These are phyloP conservation scores for Sugiyamaella mastotermitis DNA, from an alignment of 805 yeast species.

Conservation along the genomic window DNA sequence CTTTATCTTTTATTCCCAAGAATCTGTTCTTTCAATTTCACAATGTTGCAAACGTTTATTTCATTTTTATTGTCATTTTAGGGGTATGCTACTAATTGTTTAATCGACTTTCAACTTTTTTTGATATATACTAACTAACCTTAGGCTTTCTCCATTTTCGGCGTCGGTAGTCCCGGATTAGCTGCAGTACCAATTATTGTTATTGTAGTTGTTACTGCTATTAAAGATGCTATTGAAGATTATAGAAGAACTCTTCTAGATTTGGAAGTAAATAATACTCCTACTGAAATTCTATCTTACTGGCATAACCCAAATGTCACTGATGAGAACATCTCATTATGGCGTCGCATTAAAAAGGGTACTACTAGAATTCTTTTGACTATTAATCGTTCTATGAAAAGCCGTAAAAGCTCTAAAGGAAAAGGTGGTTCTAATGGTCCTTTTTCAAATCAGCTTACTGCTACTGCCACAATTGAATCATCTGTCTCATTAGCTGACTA, in stretches of 20 bases:
- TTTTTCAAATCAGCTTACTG: constrained; percentile 12
- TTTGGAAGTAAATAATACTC: constrained; percentile 62
- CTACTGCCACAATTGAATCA: constrained; percentile 20
- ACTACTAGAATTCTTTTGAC: constrained; percentile 31
- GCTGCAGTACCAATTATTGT: constrained; percentile 80
- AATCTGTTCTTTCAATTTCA: constrained; percentile 74
- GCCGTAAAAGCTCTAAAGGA: constrained; percentile 8
- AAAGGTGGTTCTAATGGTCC: not conserved
- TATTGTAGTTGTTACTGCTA: constrained; percentile 66
- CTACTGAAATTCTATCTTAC: constrained; percentile 55
- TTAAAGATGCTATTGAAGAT: constrained; percentile 78
- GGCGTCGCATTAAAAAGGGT: constrained; percentile 68
- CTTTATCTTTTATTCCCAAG: constrained; percentile 82
- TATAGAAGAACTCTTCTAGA: constrained; percentile 61
- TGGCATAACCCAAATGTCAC: constrained; percentile 54
- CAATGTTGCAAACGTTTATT: constrained; percentile 87
- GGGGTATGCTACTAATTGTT: constrained; percentile 37
- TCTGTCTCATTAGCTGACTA: constrained; percentile 11
- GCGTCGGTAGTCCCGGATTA: constrained; percentile 66
- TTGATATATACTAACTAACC: constrained; percentile 2
- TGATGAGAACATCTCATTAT: constrained; percentile 48
- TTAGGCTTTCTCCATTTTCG: constrained; percentile 58
- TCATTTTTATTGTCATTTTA: constrained; percentile 70
- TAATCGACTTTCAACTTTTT: constrained; percentile 2
- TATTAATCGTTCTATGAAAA: constrained; percentile 5